Evolutionary conservation across 805 yeast genomes (phyloP).

Genomic region (Saccharomyces kudriavzevii): DNA sequence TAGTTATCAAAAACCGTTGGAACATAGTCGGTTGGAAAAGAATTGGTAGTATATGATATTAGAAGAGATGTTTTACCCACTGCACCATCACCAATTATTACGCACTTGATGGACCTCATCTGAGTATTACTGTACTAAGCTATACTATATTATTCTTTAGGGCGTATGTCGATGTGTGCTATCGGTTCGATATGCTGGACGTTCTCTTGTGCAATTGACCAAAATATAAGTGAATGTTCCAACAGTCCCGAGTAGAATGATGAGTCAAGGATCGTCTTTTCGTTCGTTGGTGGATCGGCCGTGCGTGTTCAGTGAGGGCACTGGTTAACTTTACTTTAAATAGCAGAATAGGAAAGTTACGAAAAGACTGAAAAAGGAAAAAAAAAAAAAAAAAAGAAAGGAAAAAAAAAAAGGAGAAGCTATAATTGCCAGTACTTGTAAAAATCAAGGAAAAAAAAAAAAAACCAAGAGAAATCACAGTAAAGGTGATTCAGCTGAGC

Average conservation of each 20-base stretch:
- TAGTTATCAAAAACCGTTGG: constrained; percentile 94
- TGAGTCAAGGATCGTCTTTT: background rate
- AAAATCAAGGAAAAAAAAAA: background rate
- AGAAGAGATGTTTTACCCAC: constrained; percentile 89
- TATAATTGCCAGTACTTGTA: background rate
- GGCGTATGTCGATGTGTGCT: background rate
- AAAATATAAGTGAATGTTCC: background rate
- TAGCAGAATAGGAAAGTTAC: background rate
- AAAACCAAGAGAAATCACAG: background rate
- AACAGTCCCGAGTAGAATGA: background rate
- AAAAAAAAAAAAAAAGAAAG: background rate
- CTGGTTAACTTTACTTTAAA: background rate
- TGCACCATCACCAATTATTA: constrained; percentile 91
- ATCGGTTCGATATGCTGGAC: background rate
- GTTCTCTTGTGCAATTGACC: background rate
- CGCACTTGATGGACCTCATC: constrained; percentile 86
- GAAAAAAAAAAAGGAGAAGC: background rate
- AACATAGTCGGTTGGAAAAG: constrained; percentile 86
- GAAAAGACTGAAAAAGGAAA: background rate
- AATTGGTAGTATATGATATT: constrained; percentile 83
- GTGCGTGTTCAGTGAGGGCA: background rate
- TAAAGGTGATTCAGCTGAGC: background rate
- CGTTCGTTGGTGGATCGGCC: background rate
- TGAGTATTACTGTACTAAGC: too few species aligned
- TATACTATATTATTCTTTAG: background rate